Base-by-base conservation (phyloP, 345 rosid genomes). In the Populus davidiana region DNA sequence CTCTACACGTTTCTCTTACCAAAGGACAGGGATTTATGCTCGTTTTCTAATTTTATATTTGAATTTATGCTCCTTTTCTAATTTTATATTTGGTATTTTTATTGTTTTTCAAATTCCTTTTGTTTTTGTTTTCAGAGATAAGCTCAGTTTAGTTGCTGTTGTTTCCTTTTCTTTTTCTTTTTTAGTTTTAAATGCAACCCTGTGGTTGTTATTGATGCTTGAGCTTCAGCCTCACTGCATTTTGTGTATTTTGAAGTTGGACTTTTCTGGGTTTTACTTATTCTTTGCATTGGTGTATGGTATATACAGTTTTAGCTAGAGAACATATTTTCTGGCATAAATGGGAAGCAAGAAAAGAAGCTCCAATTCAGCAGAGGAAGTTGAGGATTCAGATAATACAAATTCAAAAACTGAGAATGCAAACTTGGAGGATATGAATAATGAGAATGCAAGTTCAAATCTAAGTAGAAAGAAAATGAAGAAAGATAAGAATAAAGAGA, bases 331-430 rank as follows among this genome's bases (percentile, higher is more conserved):
- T 71, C 70, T 52, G 21, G 68, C 67, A 23, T 67, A 78, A 76
- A 92, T 92, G 95, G 93, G 84, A 25, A 84, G 79, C 75, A 92
- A 88, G 86, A 92, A 87, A 79, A 87, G 91, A 81, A 87, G 75
- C 80, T 83, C 70, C 66, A 62, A 82, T 8, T 71, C 84, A 33
- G 75, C 81, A 8, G 90, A 76, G n/a, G 81, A 81, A 63, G 79
- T 44, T 72, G 87, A 81, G 69, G 80, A 41, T 61, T 73, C 64
- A 38, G 71, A 56, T 31, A 83, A 79, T 52, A 49, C 70, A 27
- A 83, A 77, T 44, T 43, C 72, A 20, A 71, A 67, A 20, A 35
- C 54, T 5, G 81, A 72, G 49, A 70, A 80, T 72, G 73, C 36
- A 23, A 39, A 74, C 29, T 86, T 81, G 81, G 85, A 67, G 59